Conservation (phyloP, 352 stramenopile species). For the Pythium apleroticum region DNA sequence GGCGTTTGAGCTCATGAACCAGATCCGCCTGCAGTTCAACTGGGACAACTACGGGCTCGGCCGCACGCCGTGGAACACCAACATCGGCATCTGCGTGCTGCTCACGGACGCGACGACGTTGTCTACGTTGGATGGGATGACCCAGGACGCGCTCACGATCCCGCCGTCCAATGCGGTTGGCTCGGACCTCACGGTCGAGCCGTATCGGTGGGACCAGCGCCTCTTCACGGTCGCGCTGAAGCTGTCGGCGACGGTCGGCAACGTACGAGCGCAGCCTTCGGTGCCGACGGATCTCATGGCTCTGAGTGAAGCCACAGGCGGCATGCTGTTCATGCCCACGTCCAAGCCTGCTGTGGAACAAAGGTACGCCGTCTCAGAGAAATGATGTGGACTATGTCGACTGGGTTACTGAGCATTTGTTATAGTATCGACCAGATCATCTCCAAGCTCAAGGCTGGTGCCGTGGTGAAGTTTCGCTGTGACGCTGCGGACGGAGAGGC, state of each 20-base stretch:
- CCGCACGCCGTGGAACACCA: conserved; percentile 79
- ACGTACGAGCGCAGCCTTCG: conserved; percentile 42
- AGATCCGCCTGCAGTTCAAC: conserved; percentile 86
- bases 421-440: conserved; percentile 84
- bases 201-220: conserved; percentile 83
- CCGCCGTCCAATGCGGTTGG: conserved; percentile 63
- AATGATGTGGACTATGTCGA: background rate
- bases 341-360: conserved; percentile 79
- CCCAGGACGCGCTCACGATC: conserved; percentile 77
- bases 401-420: background rate
- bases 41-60: conserved; percentile 87
- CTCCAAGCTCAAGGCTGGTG: conserved; percentile 76
- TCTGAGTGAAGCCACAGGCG: conserved; percentile 81
- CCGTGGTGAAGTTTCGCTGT: conserved; percentile 81
- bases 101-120: conserved; percentile 81
- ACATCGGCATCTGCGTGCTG: conserved; percentile 78
- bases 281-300: conserved; percentile 80
- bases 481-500: conserved; percentile 48
- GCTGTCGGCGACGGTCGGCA: conserved; percentile 58
- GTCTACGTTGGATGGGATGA: conserved; percentile 60
- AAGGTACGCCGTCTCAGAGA: conserved; percentile 25
- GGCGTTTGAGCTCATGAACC: conserved; percentile 89
- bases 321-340: conserved; percentile 82
- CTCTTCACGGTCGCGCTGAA: conserved; percentile 84
- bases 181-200: conserved; percentile 78